A percentile compares a stretch with the other conserved stretches of the same genome.
These are phyloP conservation scores for Colletotrichum noveboracense DNA, from an alignment of 2,329 filamentous ascomycete species.

Conservation along the genomic window DNA sequence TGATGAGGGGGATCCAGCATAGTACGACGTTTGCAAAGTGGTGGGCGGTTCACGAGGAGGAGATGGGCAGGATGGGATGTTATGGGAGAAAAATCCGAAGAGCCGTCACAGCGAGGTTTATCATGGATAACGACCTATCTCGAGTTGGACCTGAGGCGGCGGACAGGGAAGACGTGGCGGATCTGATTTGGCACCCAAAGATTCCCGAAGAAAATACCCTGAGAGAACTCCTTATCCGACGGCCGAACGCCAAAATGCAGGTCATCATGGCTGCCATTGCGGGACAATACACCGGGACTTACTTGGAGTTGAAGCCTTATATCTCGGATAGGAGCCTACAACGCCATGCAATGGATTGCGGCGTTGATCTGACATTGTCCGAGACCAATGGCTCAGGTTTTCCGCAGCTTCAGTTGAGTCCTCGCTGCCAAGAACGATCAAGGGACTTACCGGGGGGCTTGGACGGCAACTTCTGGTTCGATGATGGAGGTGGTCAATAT, in stretches of 20 bases:
- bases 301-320: not conserved
- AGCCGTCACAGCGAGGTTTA: conserved; percentile 24
- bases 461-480: not conserved
- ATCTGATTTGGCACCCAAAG: conserved; percentile 46
- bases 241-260: conserved; percentile 38
- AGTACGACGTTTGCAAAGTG: conserved; percentile 39
- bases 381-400: not conserved
- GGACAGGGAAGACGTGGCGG: conserved; percentile 28
- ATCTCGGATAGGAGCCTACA: not conserved
- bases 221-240: conserved; percentile 32
- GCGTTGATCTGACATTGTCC: not conserved
- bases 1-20: conserved; percentile 39
- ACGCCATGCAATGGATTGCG: not conserved
- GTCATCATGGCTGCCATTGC: conserved; percentile 42
- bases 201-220: conserved; percentile 39
- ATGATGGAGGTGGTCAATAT: not conserved
- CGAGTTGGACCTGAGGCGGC: conserved; percentile 24
- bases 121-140: conserved; percentile 33
- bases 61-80: not conserved
- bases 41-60: conserved; percentile 23
- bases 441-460: not conserved
- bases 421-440: not conserved
- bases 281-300: conserved; percentile 29
- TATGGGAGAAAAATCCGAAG: not conserved
- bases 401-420: not conserved